A percentile compares a stretch with the other conserved stretches of the same genome.
Conservation (phyloP, 805 yeast genomes). For the Candida ipomoeae region DNA sequence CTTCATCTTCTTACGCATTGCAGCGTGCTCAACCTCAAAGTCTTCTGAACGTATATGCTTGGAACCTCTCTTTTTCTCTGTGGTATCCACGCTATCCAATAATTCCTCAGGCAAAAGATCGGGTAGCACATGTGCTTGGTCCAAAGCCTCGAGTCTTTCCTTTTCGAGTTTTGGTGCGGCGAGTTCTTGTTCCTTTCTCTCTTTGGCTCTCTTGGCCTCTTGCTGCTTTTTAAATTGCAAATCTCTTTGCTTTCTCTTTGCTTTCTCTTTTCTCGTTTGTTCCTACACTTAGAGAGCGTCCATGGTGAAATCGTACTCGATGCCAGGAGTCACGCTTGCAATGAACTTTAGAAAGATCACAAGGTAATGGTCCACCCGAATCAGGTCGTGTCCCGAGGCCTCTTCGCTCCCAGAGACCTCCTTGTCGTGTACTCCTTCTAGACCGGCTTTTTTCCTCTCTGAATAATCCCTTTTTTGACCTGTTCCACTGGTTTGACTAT, state of each 20-base stretch:
- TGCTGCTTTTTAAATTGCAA: constrained; percentile 34
- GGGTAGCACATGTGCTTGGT: constrained; percentile 28
- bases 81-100: constrained; percentile 19
- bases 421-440: too few species aligned
- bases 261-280: constrained; percentile 30
- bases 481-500: too few species aligned
- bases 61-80: constrained; percentile 13
- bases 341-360: constrained; percentile 89
- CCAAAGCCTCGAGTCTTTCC: constrained; percentile 7
- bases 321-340: constrained; percentile 95
- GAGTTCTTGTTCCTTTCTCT: constrained; percentile 19
- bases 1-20: constrained; percentile 27
- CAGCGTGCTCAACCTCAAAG: constrained; percentile 29
- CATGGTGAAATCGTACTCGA: constrained; percentile 98
- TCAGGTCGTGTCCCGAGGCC: too few species aligned
- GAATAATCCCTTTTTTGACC: too few species aligned
- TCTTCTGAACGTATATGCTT: constrained; percentile 33
- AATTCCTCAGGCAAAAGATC: constrained; percentile 42
- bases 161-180: constrained; percentile 14
- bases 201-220: constrained; percentile 22
- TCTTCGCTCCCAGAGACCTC: too few species aligned
- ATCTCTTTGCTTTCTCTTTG: constrained; percentile 34
- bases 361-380: constrained; percentile 88
- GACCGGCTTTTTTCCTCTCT: too few species aligned
- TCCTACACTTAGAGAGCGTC: constrained; percentile 57